These are phyloP conservation scores for Elongisporangium prolatum DNA, from an alignment of 352 stramenopile genomes.

Conservation along the genomic window DNA sequence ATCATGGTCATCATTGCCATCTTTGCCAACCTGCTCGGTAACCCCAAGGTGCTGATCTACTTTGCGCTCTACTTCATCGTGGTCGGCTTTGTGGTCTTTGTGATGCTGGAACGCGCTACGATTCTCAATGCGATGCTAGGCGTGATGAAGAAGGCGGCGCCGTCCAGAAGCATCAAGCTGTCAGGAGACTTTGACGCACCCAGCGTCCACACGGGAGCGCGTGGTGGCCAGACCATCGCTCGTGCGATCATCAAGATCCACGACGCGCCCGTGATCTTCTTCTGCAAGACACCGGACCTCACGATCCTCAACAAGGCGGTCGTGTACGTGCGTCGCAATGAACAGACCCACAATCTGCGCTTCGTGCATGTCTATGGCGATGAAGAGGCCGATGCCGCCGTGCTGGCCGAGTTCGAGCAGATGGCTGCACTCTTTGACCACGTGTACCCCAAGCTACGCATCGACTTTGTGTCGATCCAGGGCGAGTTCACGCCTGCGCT, in stretches of 20 bases:
- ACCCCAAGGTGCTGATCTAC: constrained; percentile 42
- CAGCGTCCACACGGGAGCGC: constrained; percentile 29
- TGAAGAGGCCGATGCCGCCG: constrained; percentile 10
- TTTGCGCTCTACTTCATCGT: constrained; percentile 56
- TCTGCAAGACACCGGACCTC: constrained; percentile 82
- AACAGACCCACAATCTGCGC: constrained; percentile 79
- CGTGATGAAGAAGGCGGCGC: constrained; percentile 26
- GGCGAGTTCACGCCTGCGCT: constrained; percentile 55
- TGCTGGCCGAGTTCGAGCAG: constrained; percentile 22
- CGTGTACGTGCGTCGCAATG: constrained; percentile 85
- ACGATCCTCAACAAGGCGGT: constrained; percentile 89
- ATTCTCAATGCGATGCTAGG: constrained; percentile 28
- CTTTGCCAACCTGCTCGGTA: constrained; percentile 41
- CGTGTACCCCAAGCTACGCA: constrained; percentile 85
- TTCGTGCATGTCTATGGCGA: constrained; percentile 73
- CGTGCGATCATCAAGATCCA: constrained; percentile 43
- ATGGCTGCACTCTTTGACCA: constrained; percentile 65
- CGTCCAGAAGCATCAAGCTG: constrained; percentile 19
- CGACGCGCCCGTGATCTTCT: constrained; percentile 76
- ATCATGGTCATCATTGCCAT: constrained; percentile 40
- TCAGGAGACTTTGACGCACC: not conserved
- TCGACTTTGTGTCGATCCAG: constrained; percentile 64
- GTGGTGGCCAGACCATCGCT: constrained; percentile 39
- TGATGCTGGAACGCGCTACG: constrained; percentile 51
- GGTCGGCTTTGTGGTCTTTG: constrained; percentile 34